Conservation (phyloP, 1,284 basidiomycete genomes). For the Rhodotorula sp. region DNA sequence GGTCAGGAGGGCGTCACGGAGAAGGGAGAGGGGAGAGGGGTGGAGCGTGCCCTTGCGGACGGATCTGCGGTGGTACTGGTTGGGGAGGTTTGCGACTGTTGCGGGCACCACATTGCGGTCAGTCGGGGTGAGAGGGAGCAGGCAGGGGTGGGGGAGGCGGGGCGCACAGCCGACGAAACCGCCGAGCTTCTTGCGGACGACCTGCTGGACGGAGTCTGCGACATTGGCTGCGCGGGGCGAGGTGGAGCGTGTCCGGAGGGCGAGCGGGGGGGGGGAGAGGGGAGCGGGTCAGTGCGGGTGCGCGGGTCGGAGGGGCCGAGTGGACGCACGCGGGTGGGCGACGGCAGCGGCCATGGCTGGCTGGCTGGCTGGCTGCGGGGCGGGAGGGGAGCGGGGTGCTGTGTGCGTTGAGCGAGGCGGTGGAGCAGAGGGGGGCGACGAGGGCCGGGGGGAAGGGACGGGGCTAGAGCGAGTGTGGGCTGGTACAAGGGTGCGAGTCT, state of each 20-base stretch:
- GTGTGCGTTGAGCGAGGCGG: too few relatives aligned
- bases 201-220: constrained; percentile 41
- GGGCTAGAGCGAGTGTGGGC: too few relatives aligned
- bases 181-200: constrained; percentile 87
- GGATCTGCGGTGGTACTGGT: constrained; percentile 96
- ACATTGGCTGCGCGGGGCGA: not conserved
- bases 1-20: not conserved
- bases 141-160: not conserved
- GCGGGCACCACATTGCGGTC: not conserved
- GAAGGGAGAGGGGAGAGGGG: not conserved
- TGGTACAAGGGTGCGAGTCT: too few relatives aligned
- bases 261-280: not conserved
- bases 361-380: not conserved
- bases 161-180: constrained; percentile 63
- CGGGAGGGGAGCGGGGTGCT: not conserved
- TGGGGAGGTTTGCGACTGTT: constrained; percentile 81
- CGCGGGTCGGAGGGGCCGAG: not conserved
- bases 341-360: not conserved
- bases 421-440: too few relatives aligned
- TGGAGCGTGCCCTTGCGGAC: constrained; percentile 59
- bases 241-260: constrained; percentile 2
- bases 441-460: too few relatives aligned
- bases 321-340: not conserved
- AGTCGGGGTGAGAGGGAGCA: not conserved
- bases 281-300: not conserved